Evolutionary conservation across 495 filamentous ascomycete species (phyloP), one percentile per base, ranked within the genome.

Genomic region (Penicillium ucsense): DNA sequence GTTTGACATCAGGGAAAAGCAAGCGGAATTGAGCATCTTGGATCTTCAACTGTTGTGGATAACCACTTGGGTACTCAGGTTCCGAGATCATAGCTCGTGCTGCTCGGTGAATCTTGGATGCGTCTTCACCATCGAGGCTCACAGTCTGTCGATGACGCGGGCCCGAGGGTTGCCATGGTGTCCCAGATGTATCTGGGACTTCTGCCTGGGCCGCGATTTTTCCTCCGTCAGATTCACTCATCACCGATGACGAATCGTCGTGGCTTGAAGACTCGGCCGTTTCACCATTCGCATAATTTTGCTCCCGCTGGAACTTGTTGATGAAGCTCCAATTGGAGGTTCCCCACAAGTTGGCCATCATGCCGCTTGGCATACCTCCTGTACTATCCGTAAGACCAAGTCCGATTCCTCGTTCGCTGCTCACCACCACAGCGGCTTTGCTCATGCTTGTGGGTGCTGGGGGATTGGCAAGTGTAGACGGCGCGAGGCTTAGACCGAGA

Each of bases 1-100:
- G 67, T 6, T 79, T 76, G 8, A 89, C 83, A 50, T 82, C 75
- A 3, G 92, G 89, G 68, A 97, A 98, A 9, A 98, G 72, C 41
- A 95, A 77, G 6, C 89, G 73, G 56, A 97, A 96, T 59, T 98
- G 92, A 8, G 88, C 84, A 59, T 95, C 90, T 63, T 98, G 94
- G 7, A 84, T 83, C 51, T 79, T 84, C 7, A 98, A 75, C 48
- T 86, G 84, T 20, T 81, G 65, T 3, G 92, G 92, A 64, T 98
- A 98, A 56, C 84, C 82, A 20, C 73, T 70, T 1, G 91, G 90
- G 62, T 89, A 91, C 4, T 80, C 76, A 35, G 84, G 79, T 7
- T 64, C 49, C 33, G 58, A 46, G 7, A 85, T 45, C 38, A 61
- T 47, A 8, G 53, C 65, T 51, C 60, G 64, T 12, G 73, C 62